Evolutionary conservation across 2,329 filamentous ascomycete species (phyloP), one percentile per base, ranked within the genome.

Genomic region (Geosmithia morbida): DNA sequence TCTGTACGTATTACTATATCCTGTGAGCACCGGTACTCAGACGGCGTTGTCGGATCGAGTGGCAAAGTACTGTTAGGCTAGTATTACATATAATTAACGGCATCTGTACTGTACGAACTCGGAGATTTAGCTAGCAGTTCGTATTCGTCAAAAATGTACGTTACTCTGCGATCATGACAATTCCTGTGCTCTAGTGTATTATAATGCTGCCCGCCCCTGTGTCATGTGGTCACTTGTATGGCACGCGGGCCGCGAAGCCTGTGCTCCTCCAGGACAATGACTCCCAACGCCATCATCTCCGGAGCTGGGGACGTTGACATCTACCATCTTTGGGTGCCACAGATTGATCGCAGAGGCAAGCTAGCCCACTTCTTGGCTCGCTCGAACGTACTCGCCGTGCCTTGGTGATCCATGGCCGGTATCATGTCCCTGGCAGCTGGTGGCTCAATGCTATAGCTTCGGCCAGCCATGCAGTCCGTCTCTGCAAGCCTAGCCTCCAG

Each of bases 401-500:
- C 43, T 16, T 19, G 17, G 18, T 10, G 5, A 22, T 16, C 13
- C 3, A 18, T 3, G 16, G 19, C 18, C 20, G 41, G 7, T 18
- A 20, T 26, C 22, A 26, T 26, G 4, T 26, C 22, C 22, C 8
- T 26, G 8, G 22, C 22, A 5, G 8, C 22, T 8, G 4, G 22
- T 8, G 22, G 22, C 22, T 26, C 22, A 26, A 26, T 26, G 22
- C 22, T 26, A 26, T 26, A 51, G 47, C 41, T 43, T 47, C 43
- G 26, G 10, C 29, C 16, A 2, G 62, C 48, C 0, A 59, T 51
- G 13, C 48, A 50, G 17, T 60, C 58, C 0, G 58, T 63, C 22
- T 61, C 60, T 1, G 52, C 54, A 2, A 68, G 57, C 1, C 66
- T 60, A 2, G 59, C 57, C 46, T 68, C 66, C 3, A 68, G 45